phyloP scores from a whole-genome alignment of 768 basidiomycete genomes.

The Nidularia sp. region DNA sequence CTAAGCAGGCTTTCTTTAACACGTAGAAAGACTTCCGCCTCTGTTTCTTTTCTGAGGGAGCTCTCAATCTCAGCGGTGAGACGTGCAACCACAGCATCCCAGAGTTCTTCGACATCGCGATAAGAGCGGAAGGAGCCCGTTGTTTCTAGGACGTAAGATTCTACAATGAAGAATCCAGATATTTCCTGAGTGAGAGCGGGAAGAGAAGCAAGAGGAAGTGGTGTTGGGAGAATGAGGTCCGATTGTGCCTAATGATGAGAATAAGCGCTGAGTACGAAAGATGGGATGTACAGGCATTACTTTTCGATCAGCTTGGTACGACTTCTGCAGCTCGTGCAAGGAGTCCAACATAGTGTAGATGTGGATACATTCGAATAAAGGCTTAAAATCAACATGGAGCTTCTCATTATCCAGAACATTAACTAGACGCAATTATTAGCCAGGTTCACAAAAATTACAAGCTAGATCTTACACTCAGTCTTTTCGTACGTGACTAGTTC shows the following conservation, averaged over 20 bases:
- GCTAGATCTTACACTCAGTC: slow-evolving; percentile 75
- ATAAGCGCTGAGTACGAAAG: slow-evolving; percentile 2
- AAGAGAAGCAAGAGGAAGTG: slow-evolving; percentile 63
- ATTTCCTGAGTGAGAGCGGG: slow-evolving; percentile 86
- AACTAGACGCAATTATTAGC: slow-evolving; percentile 41
- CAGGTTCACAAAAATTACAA: not conserved
- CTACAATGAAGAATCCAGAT: slow-evolving; percentile 96
- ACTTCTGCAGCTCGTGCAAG: slow-evolving; percentile 84
- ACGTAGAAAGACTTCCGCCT: slow-evolving; percentile 76
- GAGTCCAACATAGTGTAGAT: slow-evolving; percentile 91
- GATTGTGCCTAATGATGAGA: slow-evolving; percentile 78
- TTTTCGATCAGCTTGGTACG: slow-evolving; percentile 97
- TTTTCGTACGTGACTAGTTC: slow-evolving; percentile 92
- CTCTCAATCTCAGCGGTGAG: slow-evolving; percentile 70
- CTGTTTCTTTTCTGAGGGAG: slow-evolving; percentile 69
- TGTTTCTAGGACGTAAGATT: slow-evolving; percentile 86
- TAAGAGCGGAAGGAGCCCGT: slow-evolving; percentile 88
- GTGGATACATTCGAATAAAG: slow-evolving; percentile 94
- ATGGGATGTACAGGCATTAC: slow-evolving; percentile 25
- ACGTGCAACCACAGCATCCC: slow-evolving; percentile 80
- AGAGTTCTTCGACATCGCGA: slow-evolving; percentile 90
- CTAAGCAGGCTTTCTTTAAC: slow-evolving; percentile 82
- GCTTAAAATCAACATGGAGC: slow-evolving; percentile 88
- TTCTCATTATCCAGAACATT: slow-evolving; percentile 90
- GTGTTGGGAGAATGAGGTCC: slow-evolving; percentile 82